phyloP scores from a whole-genome alignment of 2,329 filamentous ascomycete species.

The Apiospora saccharicola region DNA sequence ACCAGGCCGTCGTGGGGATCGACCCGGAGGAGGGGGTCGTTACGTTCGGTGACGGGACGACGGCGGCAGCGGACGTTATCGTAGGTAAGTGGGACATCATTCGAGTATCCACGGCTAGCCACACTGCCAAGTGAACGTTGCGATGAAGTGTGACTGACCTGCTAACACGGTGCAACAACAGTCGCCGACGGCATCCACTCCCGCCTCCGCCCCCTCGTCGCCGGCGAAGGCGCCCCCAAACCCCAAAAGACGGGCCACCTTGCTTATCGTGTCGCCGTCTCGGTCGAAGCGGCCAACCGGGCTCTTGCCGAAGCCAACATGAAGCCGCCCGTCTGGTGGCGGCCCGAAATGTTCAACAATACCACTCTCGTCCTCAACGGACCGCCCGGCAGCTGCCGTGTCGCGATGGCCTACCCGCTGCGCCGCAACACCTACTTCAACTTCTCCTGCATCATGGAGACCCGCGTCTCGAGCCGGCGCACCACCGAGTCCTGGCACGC shows the following conservation, averaged over 20 bases:
- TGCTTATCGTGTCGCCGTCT: conserved; percentile 31
- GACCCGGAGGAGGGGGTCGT: neutral
- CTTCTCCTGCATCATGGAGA: conserved; percentile 15
- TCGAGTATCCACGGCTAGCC: neutral
- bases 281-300: conserved; percentile 30
- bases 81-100: neutral
- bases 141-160: conserved; percentile 43
- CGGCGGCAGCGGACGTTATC: neutral
- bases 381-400: neutral
- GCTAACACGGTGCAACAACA: conserved; percentile 27
- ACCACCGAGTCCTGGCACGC: conserved; percentile 12
- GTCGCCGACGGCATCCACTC: conserved; percentile 27
- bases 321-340: conserved; percentile 5
- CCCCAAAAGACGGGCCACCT: conserved; percentile 31
- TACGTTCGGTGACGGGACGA: neutral
- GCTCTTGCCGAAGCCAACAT: conserved; percentile 23
- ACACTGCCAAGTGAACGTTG: neutral
- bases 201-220: conserved; percentile 2
- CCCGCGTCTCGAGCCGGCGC: neutral
- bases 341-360: neutral
- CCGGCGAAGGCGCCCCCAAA: neutral
- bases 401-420: neutral
- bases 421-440: conserved; percentile 6
- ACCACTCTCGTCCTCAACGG: neutral
- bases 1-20: neutral